phyloP scores from a whole-genome alignment of 768 basidiomycete genomes.

The Amanita fuliginea region DNA sequence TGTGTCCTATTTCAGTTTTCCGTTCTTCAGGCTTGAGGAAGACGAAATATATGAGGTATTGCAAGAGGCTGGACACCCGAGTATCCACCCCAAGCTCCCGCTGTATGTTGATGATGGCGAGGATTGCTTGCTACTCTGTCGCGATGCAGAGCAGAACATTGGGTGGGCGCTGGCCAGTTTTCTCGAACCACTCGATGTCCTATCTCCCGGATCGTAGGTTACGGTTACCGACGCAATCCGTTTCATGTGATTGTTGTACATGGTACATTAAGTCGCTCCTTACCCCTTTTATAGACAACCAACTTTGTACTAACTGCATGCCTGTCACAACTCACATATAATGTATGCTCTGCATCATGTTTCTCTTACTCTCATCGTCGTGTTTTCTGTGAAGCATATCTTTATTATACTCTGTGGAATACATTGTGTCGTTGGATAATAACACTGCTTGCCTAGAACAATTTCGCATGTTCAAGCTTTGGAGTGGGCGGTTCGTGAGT shows the following conservation, averaged over 20 bases:
- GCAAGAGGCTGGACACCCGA: conserved; percentile 72
- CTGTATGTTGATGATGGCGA: conserved; percentile 68
- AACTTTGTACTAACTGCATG: background rate
- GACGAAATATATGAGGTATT: conserved; percentile 58
- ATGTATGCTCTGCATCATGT: background rate
- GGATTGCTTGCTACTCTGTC: conserved; percentile 68
- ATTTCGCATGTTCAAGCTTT: conserved; percentile 13
- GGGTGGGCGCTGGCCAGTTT: conserved; percentile 84
- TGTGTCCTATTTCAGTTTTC: conserved; percentile 60
- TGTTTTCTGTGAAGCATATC: background rate
- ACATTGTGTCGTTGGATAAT: background rate
- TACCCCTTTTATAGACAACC: background rate
- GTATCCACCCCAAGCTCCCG: conserved; percentile 60
- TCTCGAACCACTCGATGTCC: conserved; percentile 42
- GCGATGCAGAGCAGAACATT: conserved; percentile 41
- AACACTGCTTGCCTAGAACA: conserved; percentile 4
- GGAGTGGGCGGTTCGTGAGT: conserved; percentile 56
- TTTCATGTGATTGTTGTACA: background rate
- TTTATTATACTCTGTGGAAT: conserved; percentile 2
- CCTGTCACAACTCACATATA: background rate
- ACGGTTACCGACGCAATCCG: no score
- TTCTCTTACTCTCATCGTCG: background rate
- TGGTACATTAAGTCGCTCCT: background rate
- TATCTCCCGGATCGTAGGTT: background rate
- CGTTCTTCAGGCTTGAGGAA: conserved; percentile 62